Evolutionary conservation across 805 yeast species (phyloP), one percentile per base, ranked within the genome.

Genomic region (Clavispora phyllophila): DNA sequence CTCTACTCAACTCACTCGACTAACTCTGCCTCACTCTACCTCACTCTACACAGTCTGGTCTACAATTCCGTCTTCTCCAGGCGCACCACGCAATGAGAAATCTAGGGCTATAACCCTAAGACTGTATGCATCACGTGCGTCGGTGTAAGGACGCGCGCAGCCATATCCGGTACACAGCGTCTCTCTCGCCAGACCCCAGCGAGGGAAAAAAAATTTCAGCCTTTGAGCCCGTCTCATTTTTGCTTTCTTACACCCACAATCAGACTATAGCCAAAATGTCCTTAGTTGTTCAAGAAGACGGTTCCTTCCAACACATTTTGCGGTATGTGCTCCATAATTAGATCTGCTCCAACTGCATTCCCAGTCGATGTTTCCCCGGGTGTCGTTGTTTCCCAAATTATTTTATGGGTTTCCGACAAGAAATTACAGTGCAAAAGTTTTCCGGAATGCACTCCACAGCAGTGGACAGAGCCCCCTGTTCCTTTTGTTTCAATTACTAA

Each of bases 271-370:
- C 53, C 76, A 79, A 75, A 63, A 87, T 87, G 96, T 86, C 96
- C 73, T 83, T 88, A 82, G 96, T 89, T 78, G 93, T 93, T 76
- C 93, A 87, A 80, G 99, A 93, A 81, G 84, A 87, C 80, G 96
- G 96, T 76, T 87, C 93, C 75, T 93, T 95, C 95, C 99, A 95
- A 82, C 99, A 93, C 95, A 93, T 93, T 81, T 87, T 93, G 81
- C 99, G 97, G 93, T 86, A 85, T 75, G 93, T 84, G 36, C 33
- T 28, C 33, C 20, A 29, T 29, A 6, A 15, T n/a, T 29, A 29
- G 33, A 19, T 29, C 19, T 29, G 33, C 9, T 22, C 15, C 36
- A 34, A 13, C 36, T 14, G 17, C 9, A 34, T 20, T 19, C 10
- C 36, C 36, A n/a, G n/a, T n/a, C n/a, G n/a, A n/a, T n/a, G 10